These are phyloP conservation scores for Coemansia sp. DNA, from an alignment of 192 early-diverging fungal genomes.

Conservation along the genomic window DNA sequence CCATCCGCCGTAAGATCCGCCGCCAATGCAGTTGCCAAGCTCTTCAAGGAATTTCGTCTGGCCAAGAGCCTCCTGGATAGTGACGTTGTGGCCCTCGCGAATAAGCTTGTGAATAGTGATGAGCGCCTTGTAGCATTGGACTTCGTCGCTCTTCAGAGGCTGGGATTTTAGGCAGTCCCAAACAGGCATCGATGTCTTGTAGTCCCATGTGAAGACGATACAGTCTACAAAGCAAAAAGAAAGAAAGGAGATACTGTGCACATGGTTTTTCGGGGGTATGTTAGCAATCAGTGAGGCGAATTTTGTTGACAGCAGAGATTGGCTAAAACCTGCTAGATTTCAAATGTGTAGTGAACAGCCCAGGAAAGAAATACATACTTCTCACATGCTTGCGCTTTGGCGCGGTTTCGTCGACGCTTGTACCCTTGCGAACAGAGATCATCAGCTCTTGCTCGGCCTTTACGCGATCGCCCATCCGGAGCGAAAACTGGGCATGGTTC, in stretches of 20 bases:
- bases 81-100: conserved; percentile 82
- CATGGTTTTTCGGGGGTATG: neutral
- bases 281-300: neutral
- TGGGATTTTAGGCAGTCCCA: conserved; percentile 85
- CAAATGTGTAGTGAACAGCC: neutral
- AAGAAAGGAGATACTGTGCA: neutral
- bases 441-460: conserved; percentile 86
- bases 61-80: conserved; percentile 78
- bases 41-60: conserved; percentile 85
- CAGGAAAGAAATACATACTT: conserved; percentile 24
- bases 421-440: conserved; percentile 89
- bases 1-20: conserved; percentile 42
- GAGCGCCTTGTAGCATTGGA: conserved; percentile 95
- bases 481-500: conserved; percentile 53
- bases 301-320: neutral
- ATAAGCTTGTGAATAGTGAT: conserved; percentile 95
- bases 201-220: conserved; percentile 95
- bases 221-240: conserved; percentile 43
- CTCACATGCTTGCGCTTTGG: conserved; percentile 97
- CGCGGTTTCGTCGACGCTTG: conserved; percentile 82
- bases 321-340: neutral
- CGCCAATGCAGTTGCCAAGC: conserved; percentile 48
- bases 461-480: conserved; percentile 62
- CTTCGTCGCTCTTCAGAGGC: conserved; percentile 88
- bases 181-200: conserved; percentile 79